These are phyloP conservation scores for Pulveroboletus frians DNA, from an alignment of 768 basidiomycete genomes.

Conservation along the genomic window DNA sequence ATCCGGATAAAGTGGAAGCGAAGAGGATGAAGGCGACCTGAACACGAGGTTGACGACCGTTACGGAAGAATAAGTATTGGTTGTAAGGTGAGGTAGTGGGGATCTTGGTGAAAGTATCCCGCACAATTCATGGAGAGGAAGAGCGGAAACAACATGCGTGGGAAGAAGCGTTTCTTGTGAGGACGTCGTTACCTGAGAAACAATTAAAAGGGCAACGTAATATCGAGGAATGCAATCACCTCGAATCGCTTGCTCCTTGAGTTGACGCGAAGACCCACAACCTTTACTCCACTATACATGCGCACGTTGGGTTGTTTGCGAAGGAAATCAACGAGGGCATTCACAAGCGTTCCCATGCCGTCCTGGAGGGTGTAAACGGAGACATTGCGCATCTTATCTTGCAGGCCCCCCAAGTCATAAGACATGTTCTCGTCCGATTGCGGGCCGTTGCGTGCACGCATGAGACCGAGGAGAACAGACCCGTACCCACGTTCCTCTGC, in stretches of 20 bases:
- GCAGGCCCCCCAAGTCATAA: conserved; percentile 49
- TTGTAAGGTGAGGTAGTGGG: conserved; percentile 56
- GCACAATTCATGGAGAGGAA: conserved; percentile 58
- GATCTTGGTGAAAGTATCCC: conserved; percentile 36
- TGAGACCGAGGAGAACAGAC: conserved; percentile 59
- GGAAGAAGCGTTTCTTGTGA: conserved; percentile 35
- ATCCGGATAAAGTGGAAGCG: conserved; percentile 57
- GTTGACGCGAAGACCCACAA: conserved; percentile 33
- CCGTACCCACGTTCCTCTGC: conserved; percentile 65
- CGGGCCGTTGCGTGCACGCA: conserved; percentile 25
- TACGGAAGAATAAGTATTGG: conserved; percentile 75
- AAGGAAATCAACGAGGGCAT: conserved; percentile 49
- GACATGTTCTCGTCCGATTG: conserved; percentile 12
- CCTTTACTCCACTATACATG: conserved; percentile 42
- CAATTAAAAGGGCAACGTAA: conserved; percentile 2
- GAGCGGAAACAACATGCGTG: conserved; percentile 71
- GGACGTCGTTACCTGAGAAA: conserved; percentile 30
- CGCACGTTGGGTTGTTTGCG: conserved; percentile 50
- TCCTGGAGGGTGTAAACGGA: conserved; percentile 80
- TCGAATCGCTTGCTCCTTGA: conserved; percentile 37
- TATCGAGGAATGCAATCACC: conserved; percentile 30
- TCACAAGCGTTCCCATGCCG: conserved; percentile 66
- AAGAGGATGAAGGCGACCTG: conserved; percentile 36
- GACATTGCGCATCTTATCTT: conserved; percentile 45
- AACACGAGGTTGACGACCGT: conserved; percentile 90